Conservation (phyloP, 2,329 filamentous ascomycete genomes). For the Neocucurbitaria cava region DNA sequence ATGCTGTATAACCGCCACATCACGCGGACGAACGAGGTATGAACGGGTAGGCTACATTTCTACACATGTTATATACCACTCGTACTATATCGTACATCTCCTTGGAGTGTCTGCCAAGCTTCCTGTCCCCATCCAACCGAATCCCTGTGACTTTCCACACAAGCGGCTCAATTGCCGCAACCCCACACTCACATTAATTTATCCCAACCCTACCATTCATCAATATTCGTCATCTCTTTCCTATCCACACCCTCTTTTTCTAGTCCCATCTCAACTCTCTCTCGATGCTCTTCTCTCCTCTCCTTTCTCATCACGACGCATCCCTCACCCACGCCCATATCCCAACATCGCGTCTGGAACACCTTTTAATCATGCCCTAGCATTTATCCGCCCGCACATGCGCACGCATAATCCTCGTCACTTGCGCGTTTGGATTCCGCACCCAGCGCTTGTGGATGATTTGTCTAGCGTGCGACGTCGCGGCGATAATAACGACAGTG, state of each 20-base stretch:
- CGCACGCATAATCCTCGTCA: conserved; percentile 10
- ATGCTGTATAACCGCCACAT: neutral
- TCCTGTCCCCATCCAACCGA: too few species aligned
- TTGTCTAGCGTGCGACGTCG: neutral
- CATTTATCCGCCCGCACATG: conserved; percentile 13
- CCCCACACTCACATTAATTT: neutral
- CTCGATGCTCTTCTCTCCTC: neutral
- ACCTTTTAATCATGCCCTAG: neutral
- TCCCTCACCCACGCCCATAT: neutral
- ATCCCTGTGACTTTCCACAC: neutral
- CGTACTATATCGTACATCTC: too few species aligned
- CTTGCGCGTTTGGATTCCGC: conserved; percentile 1
- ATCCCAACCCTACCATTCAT: neutral
- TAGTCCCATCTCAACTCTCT: neutral
- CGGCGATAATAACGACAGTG: too few species aligned
- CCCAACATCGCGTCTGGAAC: neutral
- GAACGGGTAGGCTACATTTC: neutral
- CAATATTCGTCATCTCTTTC: neutral
- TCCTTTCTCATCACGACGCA: neutral
- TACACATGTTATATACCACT: neutral
- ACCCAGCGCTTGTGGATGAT: neutral
- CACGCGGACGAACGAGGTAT: neutral
- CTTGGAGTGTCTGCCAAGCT: conserved; percentile 3
- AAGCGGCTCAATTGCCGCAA: conserved; percentile 3
- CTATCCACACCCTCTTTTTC: neutral